Base-by-base conservation (phyloP, 345 rosid species). In the Citropsis articulata region DNA sequence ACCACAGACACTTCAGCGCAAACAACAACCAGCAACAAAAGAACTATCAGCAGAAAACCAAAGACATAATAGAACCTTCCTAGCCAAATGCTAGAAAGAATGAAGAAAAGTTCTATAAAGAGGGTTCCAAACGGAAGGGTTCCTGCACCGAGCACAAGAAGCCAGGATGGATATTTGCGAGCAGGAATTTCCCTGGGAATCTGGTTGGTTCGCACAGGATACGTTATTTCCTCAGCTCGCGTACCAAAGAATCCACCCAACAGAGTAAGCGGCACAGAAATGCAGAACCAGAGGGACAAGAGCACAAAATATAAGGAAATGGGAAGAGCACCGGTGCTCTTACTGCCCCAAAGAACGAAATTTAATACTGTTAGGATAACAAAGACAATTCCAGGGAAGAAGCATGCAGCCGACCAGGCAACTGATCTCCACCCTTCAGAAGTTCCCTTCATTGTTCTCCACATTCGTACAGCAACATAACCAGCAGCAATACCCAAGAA, bases 111-210 rank as follows among this genome's bases (percentile, higher is more conserved):
- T 77, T 92, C 97, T 13, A 92, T 91, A 87, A 88, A 92, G 9
- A 92, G 85, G 2, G 94, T 92, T 77, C 97, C 94, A 27, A 92
- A 92, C 24, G 93, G 97, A 77, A 92, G 92, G 65, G 93, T 88
- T 79, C 97, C 97, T 71, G 97, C 94, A 72, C 97, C 97, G 5
- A 92, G 94, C 64, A 92, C 97, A 65, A 92, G 93, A 74, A 91
- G 92, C 94, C 94, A 92, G 53, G 94, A 91, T 31, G 97, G 97
- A 81, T 91, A 92, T 77, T 91, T 92, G 71, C 91, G 90, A 64
- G 90, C 93, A 66, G 97, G 97, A 72, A 92, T 91, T 83, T 91
- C 97, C 85, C 97, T 83, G 12, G 97, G 97, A 38, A 92, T 91
- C 88, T 88, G 94, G 85, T 91, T 89, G 75, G 94, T 88, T 73